Percentiles rank a stretch among this genome's conserved stretches.
Evolutionary conservation across 2,329 filamentous ascomycete genomes (phyloP).

Genomic region (Trichophyton mentagrophytes): DNA sequence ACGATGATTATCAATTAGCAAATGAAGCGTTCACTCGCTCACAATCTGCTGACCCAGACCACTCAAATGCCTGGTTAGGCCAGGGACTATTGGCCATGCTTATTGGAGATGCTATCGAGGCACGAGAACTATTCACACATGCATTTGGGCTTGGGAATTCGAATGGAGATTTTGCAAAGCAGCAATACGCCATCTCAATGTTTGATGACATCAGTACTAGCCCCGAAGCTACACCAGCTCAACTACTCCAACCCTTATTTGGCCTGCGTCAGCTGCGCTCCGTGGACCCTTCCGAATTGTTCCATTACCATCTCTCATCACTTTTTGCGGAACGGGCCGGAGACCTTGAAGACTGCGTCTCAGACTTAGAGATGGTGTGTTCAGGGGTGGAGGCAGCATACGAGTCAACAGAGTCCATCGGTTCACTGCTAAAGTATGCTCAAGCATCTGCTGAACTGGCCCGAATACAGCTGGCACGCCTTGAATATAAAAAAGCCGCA

Average conservation of each 20-base stretch:
- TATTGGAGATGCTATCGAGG: constrained; percentile 61
- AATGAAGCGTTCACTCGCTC: constrained; percentile 81
- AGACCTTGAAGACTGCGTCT: constrained; percentile 52
- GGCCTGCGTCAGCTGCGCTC: constrained; percentile 68
- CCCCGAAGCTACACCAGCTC: constrained; percentile 32
- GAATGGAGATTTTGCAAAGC: constrained; percentile 57
- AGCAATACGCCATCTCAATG: constrained; percentile 64
- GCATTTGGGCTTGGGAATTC: constrained; percentile 85
- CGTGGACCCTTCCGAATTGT: constrained; percentile 57
- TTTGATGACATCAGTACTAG: constrained; percentile 64
- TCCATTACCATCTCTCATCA: constrained; percentile 63
- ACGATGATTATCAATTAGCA: constrained; percentile 73
- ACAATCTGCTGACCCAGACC: constrained; percentile 89
- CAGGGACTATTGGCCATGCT: constrained; percentile 76
- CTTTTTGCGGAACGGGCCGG: constrained; percentile 71
- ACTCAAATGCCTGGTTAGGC: constrained; percentile 84
- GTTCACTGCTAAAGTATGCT: constrained; percentile 62
- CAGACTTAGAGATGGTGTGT: constrained; percentile 54
- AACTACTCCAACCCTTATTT: constrained; percentile 74
- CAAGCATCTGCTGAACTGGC: constrained; percentile 78
- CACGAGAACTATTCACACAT: constrained; percentile 76
- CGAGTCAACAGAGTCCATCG: constrained; percentile 64
- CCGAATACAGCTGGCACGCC: constrained; percentile 62
- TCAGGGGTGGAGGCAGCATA: constrained; percentile 64
- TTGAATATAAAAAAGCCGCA: constrained; percentile 53